Base-by-base conservation (phyloP, 2,329 filamentous ascomycete species). In the Aspergillus amoenus region DNA sequence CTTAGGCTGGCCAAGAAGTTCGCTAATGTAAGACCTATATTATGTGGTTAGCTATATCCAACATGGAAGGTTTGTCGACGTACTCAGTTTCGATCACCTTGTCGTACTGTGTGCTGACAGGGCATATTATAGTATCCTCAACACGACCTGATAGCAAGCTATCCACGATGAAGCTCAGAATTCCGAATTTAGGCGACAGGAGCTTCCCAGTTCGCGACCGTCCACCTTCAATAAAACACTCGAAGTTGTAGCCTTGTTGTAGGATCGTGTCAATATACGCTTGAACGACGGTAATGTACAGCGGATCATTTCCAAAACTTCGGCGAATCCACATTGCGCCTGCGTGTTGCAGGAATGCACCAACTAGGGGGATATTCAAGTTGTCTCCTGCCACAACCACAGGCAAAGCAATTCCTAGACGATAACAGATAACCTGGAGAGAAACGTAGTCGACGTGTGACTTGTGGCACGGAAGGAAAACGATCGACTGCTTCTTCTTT, bases 401-500 rank as follows among this genome's bases (percentile, higher is more conserved):
- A 0, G 94, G 94, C 2, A 99, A 78, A 0, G 88, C 91, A 17
- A 99, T 83, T 1, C 94, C 94, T 4, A 99, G 79, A 2, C 94
- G 87, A 74, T 97, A 99, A 76, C 94, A 99, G 55, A 99, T 95
- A 41, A 99, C 80, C 70, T 99, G 94, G 37, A 97, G 79, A 4
- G 91, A 93, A 60, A 99, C 91, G 67, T 99, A 99, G 71, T 99
- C 94, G 61, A 97, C 90, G 70, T 99, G 94, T 3, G 91, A 96
- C 55, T 93, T 86, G 75, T 99, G 94, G 63, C 92, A 96, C 0
- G 94, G 94, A 57, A 99, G 76, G 72, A 99, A 99, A 51, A 99
- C 89, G 64, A 99, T 95, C 63, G 91, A 96, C 73, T 97, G 93
- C 73, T 94, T 95, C 70, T 94, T 91, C 71, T 85, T 85, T 56